Base-by-base conservation (phyloP, 176 grass and related monocot genomes). In the Carex myosuroides region DNA sequence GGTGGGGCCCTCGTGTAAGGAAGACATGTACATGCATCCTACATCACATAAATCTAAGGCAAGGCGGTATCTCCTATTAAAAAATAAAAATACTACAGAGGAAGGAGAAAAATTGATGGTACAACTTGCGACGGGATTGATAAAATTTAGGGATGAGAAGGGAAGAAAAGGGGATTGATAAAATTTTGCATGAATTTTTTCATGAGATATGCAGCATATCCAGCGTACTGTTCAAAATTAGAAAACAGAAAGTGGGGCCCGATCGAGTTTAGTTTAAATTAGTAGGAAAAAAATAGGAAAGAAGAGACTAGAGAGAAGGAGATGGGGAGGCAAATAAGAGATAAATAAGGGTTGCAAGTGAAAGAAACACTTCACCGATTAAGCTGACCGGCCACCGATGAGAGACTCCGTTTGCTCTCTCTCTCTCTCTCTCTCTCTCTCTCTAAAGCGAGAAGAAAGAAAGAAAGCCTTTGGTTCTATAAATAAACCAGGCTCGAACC, bases 281-380 rank as follows among this genome's bases (percentile, higher is more conserved):
- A n/a, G 63, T 12, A 48, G 63, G 6, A 61, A 57, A 60, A 26
- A 84, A 32, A 39, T n/a, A 56, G 17, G 46, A 29, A 84, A 12
- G 0, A 17, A 75, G 13, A n/a, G n/a, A n/a, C n/a, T n/a, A n/a
- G n/a, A 26, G 2, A 62, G 18, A 48, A 77, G 35, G 13, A 48
- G 37, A 70, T 72, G 20, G 6, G 32, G 1, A 30, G 30, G 8
- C 53, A 84, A 84, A 84, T 52, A 70, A 84, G 55, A 42, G 52
- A 72, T 64, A 83, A 83, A 42, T 67, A 35, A 83, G 62, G 33
- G 61, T 46, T 80, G 77, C 7, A 60, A 83, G 42, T 54, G 33
- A 52, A 83, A 65, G 4, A 77, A 55, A 77, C 50, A 77, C 44
- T 83, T 83, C 81, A 83, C 81, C 81, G 44, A 50, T 83, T 83